Base-by-base conservation (phyloP, 495 filamentous ascomycete species). In the Penicillium canariense region DNA sequence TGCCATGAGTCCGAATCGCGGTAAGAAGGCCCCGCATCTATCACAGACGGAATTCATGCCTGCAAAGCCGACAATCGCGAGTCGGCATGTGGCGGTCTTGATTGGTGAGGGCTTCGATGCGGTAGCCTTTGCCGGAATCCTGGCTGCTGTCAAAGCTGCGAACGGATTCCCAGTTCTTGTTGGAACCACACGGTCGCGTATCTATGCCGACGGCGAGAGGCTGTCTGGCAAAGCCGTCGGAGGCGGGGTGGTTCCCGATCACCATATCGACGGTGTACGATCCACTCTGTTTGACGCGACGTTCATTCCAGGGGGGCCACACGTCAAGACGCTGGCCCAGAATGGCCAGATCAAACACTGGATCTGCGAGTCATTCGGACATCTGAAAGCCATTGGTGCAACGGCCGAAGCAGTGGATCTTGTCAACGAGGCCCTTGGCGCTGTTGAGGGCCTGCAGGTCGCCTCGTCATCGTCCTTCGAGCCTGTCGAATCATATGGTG, bases 211-310 rank as follows among this genome's bases (percentile, higher is more conserved):
- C 0, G 69, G 70, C 3, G 51, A 81, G 42, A 85, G n/a, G n/a
- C n/a, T n/a, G n/a, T n/a, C 81, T 0, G 82, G 86, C 22, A 83
- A 88, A 60, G 83, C 72, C 0, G 83, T 84, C 0, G 67, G 50
- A 55, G 12, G 72, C 65, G 56, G 81, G 14, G 74, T 89, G 0
- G 71, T 78, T 23, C 84, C 92, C 0, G 87, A 94, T 57, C 89
- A 96, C 62, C 87, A 92, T 62, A 81, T 94, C 54, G 84, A 89
- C 48, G 90, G 87, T 5, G 83, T 87, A 83, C 86, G 90, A 30
- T 89, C 85, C 3, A 96, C 90, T 4, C 81, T 96, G 73, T 93
- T 96, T 57, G 92, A 96, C 63, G 84, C 90, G 1, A 65, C 90
- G 26, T 92, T 91, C 63, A 76, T 96, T 17, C 89, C 89, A n/a